Conservation (phyloP, 345 rosid species). For the Populus ilicifolia region DNA sequence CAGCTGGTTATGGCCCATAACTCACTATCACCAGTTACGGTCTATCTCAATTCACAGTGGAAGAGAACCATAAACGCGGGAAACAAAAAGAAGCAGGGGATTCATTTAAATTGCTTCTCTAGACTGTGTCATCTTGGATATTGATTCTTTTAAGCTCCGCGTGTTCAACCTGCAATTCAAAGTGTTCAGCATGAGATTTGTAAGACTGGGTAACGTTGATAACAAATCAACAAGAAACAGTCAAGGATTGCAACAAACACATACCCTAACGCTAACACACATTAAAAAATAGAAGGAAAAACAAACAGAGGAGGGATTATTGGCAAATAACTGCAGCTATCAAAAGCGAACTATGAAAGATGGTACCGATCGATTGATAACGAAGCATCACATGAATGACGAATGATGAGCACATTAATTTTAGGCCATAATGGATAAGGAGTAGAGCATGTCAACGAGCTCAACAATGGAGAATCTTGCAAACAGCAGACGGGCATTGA, state of each 20-base stretch:
- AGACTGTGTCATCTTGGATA: background rate
- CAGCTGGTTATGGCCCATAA: slow-evolving; percentile 17
- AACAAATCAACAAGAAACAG: background rate
- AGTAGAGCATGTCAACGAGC: background rate
- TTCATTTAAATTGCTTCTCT: background rate
- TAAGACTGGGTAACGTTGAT: background rate
- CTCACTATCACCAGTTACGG: background rate
- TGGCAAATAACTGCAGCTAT: background rate
- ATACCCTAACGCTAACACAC: background rate
- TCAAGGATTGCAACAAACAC: background rate
- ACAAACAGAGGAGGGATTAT: background rate
- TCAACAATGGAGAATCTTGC: background rate
- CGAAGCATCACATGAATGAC: background rate
- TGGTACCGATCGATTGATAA: background rate
- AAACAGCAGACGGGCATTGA: slow-evolving; percentile 5
- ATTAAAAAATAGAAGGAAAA: background rate
- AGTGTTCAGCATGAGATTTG: background rate
- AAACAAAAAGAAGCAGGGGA: background rate
- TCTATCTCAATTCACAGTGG: background rate
- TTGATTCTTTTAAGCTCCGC: background rate
- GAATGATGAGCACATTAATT: background rate
- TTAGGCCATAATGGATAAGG: background rate
- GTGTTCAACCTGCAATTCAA: background rate
- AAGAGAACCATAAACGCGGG: background rate
- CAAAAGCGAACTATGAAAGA: background rate